These are phyloP conservation scores for Decorospora gaudefroyi DNA, from an alignment of 2,329 filamentous ascomycete genomes.

Conservation along the genomic window DNA sequence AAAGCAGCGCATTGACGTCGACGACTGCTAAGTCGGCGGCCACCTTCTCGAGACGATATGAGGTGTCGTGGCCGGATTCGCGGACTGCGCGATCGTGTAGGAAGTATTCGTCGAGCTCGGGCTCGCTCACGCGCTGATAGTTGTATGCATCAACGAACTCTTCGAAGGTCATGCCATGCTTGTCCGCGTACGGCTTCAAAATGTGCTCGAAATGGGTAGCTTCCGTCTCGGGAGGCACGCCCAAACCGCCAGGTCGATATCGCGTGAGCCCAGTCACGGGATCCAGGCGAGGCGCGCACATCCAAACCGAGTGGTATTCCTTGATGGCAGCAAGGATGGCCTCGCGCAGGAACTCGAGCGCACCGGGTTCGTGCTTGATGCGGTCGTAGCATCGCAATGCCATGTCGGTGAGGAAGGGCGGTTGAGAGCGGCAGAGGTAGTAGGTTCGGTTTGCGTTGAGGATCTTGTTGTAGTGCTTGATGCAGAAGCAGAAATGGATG, in stretches of 20 bases:
- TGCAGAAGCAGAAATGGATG: slow-evolving; percentile 95
- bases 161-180: slow-evolving; percentile 78
- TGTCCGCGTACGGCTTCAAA: slow-evolving; percentile 78
- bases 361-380: slow-evolving; percentile 82
- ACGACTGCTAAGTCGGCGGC: slow-evolving; percentile 84
- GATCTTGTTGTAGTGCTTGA: slow-evolving; percentile 97
- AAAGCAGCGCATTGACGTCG: slow-evolving; percentile 90
- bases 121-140: slow-evolving; percentile 70
- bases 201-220: slow-evolving; percentile 84
- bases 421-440: slow-evolving; percentile 91
- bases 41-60: slow-evolving; percentile 86
- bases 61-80: slow-evolving; percentile 95
- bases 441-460: slow-evolving; percentile 96
- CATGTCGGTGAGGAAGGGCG: slow-evolving; percentile 97
- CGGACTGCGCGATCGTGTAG: slow-evolving; percentile 93
- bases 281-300: slow-evolving; percentile 71
- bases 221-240: slow-evolving; percentile 91
- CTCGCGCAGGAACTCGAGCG: slow-evolving; percentile 77
- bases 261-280: slow-evolving; percentile 77
- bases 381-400: slow-evolving; percentile 89
- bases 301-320: slow-evolving; percentile 92
- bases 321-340: slow-evolving; percentile 92
- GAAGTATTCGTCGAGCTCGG: slow-evolving; percentile 93
- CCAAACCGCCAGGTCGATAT: slow-evolving; percentile 80
- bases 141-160: slow-evolving; percentile 93